Base-by-base conservation (phyloP, 495 filamentous ascomycete species). In the Neurospora sp. region DNA sequence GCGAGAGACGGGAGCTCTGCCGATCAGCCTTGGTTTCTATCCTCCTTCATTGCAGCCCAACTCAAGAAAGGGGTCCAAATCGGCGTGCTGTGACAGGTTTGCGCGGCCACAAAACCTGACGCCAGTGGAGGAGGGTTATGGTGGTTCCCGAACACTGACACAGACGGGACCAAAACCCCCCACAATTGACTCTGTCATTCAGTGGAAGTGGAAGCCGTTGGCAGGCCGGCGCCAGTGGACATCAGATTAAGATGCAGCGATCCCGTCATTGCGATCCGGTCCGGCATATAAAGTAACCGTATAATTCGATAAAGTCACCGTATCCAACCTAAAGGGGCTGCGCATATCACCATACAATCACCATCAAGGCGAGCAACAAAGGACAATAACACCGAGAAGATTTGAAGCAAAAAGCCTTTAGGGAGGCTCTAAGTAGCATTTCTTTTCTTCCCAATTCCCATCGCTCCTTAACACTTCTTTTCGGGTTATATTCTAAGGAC, bases 201-300 rank as follows among this genome's bases (percentile, higher is more conserved):
- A 62, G 54, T 62, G 12, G 23, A 23, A 35, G 54, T 62, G 27
- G 23, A 62, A 62, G 54, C 27, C 54, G 48, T 59, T 31, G 23
- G 48, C 23, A 59, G 20, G 48, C 48, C 48, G 48, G 48, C 23
- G 48, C 11, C 11, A 62, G 23, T 31, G 23, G 54, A 62, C 31
- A 62, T 62, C 23, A 62, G 38, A 70, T 35, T 16, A n/a, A 59
- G 69, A 31, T 69, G 41, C 75, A 74, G 54, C 62, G 70, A 69
- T 76, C 72, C 72, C 70, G 75, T 74, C 75, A 76, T 76, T 66
- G 38, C 66, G 18, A 18, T 35, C 31, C 3, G 31, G 31, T 35
- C 31, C 3, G 31, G 31, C 31, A 35, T 2, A 27, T 27, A 27
- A 27, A 27, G 27, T 27, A 27, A 27, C 27, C 27, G 27, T 27